Percentiles rank a stretch among this genome's conserved stretches.
These are phyloP conservation scores for Neopestalotiopsis sp. DNA, from an alignment of 2,329 filamentous ascomycete species.

Conservation along the genomic window DNA sequence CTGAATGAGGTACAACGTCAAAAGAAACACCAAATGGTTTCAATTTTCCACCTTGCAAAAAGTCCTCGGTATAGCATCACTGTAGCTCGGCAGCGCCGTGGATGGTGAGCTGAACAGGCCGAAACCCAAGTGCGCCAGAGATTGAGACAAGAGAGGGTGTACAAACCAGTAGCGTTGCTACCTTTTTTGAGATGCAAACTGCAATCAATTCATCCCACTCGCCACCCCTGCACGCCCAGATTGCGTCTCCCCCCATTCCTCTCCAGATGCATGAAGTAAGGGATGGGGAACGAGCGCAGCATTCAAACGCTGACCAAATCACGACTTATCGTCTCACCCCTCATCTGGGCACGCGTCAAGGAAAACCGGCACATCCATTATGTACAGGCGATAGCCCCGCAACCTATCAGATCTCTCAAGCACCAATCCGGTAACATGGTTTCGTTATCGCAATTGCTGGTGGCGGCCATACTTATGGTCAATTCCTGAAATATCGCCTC, in stretches of 20 bases:
- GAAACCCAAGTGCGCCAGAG: background rate
- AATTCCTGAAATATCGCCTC: background rate
- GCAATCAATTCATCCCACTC: constrained; percentile 2
- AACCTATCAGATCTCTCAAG: background rate
- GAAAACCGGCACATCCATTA: background rate
- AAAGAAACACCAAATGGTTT: background rate
- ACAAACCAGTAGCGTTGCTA: background rate
- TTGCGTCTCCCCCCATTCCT: background rate
- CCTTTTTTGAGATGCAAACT: background rate
- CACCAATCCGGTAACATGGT: background rate
- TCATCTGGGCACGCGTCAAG: background rate
- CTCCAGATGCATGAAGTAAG: background rate
- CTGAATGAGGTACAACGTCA: constrained; percentile 6
- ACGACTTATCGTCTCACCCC: background rate
- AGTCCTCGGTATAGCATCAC: background rate
- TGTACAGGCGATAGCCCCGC: background rate
- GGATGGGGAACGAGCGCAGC: background rate
- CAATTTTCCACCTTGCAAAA: background rate
- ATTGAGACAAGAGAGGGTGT: background rate
- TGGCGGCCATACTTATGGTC: background rate
- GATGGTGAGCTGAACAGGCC: background rate
- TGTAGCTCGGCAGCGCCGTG: background rate
- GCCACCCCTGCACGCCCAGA: background rate
- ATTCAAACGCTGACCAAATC: background rate
- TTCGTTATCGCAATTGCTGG: background rate